phyloP scores from a whole-genome alignment of 1,284 basidiomycete genomes.

The Pyrrhoderma noxium region DNA sequence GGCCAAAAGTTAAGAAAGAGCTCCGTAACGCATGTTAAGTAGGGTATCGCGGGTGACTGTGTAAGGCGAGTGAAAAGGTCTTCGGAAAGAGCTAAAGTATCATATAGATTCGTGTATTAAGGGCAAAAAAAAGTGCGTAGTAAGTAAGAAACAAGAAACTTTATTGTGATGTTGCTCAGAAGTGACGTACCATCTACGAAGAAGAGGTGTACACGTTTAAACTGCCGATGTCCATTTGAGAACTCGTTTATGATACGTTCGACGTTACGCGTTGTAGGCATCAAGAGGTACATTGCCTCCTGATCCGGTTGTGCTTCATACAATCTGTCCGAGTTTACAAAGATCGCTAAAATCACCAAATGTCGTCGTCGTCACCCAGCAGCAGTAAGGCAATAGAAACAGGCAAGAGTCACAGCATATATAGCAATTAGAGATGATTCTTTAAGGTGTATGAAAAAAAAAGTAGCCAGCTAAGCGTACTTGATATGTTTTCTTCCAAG shows the following conservation, averaged over 20 bases:
- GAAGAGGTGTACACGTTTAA: slow-evolving; percentile 87
- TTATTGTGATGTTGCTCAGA: too few species aligned
- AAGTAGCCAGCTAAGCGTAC: too few species aligned
- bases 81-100: slow-evolving; percentile 57
- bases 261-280: slow-evolving; percentile 92
- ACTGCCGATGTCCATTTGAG: slow-evolving; percentile 58
- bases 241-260: slow-evolving; percentile 89
- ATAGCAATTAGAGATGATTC: too few species aligned
- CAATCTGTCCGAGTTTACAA: slow-evolving; percentile 60
- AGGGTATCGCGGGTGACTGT: slow-evolving; percentile 61
- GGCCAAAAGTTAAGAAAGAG: slow-evolving; percentile 89
- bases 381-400: slow-evolving; percentile 5
- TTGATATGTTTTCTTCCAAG: slow-evolving; percentile 87
- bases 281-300: slow-evolving; percentile 90
- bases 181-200: slow-evolving; percentile 80
- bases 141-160: not conserved
- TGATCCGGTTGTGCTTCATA: slow-evolving; percentile 74
- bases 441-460: too few species aligned
- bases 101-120: not conserved
- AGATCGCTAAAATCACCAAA: slow-evolving; percentile 52
- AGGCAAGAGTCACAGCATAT: not conserved
- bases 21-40: slow-evolving; percentile 70
- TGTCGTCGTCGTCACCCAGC: not conserved
- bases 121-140: not conserved
- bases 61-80: slow-evolving; percentile 68